These are phyloP conservation scores for Macrocybe gigantea DNA, from an alignment of 768 basidiomycete genomes.

Conservation along the genomic window DNA sequence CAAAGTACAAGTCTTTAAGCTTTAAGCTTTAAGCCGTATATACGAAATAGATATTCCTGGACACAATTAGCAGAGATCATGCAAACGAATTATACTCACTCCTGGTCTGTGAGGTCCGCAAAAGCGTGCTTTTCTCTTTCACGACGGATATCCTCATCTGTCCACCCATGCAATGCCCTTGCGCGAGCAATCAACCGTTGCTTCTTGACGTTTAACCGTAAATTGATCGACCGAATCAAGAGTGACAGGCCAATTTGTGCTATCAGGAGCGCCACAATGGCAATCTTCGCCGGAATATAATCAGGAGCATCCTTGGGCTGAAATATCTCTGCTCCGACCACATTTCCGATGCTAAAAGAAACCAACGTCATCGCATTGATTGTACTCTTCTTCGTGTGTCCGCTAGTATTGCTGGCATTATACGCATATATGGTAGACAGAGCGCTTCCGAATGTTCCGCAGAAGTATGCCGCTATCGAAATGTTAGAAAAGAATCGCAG, in stretches of 20 bases:
- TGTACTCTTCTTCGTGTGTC: slow-evolving; percentile 66
- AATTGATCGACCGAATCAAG: slow-evolving; percentile 48
- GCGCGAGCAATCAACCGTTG: slow-evolving; percentile 31
- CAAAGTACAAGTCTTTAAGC: slow-evolving; percentile 20
- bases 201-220: slow-evolving; percentile 47
- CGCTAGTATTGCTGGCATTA: slow-evolving; percentile 58
- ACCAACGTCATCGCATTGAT: slow-evolving; percentile 56
- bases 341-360: slow-evolving; percentile 52
- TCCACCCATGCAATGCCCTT: slow-evolving; percentile 47
- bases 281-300: slow-evolving; percentile 63
- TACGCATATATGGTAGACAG: slow-evolving; percentile 58
- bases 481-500: slow-evolving; percentile 1
- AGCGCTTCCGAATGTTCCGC: slow-evolving; percentile 54
- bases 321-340: slow-evolving; percentile 60
- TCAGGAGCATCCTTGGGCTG: slow-evolving; percentile 53
- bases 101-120: slow-evolving; percentile 57
- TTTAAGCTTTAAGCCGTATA: slow-evolving; percentile 46
- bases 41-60: slow-evolving; percentile 53
- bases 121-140: slow-evolving; percentile 60
- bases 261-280: slow-evolving; percentile 54
- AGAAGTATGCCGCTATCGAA: slow-evolving; percentile 37
- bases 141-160: slow-evolving; percentile 48
- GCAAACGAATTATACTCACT: slow-evolving; percentile 30
- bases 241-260: slow-evolving; percentile 44
- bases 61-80: not conserved